Base-by-base conservation (phyloP, 306 rosid species). In the Datisca glomerata region DNA sequence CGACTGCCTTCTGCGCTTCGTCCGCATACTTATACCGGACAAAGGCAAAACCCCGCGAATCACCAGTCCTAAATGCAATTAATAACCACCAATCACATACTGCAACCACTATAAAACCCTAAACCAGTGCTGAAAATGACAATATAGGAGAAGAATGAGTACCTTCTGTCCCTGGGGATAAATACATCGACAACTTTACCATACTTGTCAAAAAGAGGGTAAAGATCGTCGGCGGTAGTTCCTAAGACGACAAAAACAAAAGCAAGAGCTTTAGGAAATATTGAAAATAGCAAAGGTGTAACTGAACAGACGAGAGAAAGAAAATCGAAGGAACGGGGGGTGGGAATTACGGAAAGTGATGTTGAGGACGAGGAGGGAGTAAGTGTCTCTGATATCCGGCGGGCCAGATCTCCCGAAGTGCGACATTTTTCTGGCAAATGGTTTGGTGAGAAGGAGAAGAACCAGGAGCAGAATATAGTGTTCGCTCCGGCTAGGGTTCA, bases 181-280 rank as follows among this genome's bases (percentile, higher is more conserved):
- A 78, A 78, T 28, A 78, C 82, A 24, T 78, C 87, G 45, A 73
- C 86, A 41, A 78, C 87, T 64, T 79, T 79, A 41, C 87, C 87
- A 49, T 79, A 79, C 79, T 75, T 67, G 60, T 79, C 87, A 32
- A 79, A 79, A 34, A 79, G 79, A 6, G 82, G 87, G 64, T 70
- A 74, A 21, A 79, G 76, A 62, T 79, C 82, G 34, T 79, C 87
- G 8, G 87, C 87, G 6, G 76, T 70, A 23, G 87, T 79, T 20
- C 87, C 87, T 79, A 41, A 22, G 8, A 29, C 6, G 25, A 29
- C 7, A 6, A 24, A 25, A 20, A 15, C 29, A 3, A 7, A 5
- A 17, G 14, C n/a, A 20, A 5, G 13, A 3, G 32, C 2, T 22
- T 20, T 12, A 23, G 32, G 10, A 24, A 15, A 27, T n/a, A n/a